Evolutionary conservation across 2,329 filamentous ascomycete species (phyloP).

Genomic region (Neonectria neomacrospora): DNA sequence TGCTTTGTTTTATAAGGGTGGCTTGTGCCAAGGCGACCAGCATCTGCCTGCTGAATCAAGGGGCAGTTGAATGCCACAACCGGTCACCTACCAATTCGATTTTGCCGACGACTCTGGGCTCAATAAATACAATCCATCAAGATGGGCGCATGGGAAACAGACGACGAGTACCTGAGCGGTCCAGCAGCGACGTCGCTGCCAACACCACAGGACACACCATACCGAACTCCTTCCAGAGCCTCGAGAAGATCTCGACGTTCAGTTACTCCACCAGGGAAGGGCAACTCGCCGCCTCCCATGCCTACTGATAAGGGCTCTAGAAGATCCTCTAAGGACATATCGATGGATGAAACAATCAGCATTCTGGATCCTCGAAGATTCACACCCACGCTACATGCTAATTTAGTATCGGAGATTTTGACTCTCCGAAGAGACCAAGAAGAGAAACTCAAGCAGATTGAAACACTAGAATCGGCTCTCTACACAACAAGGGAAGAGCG

Average conservation of each 20-base stretch:
- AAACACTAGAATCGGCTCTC: constrained; percentile 81
- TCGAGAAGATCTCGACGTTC: constrained; percentile 73
- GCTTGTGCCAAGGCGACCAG: background rate
- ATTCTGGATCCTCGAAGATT: constrained; percentile 91
- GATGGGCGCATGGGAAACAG: constrained; percentile 71
- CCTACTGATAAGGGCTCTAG: constrained; percentile 59
- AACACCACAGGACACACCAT: constrained; percentile 77
- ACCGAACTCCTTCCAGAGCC: constrained; percentile 75
- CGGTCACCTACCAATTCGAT: background rate
- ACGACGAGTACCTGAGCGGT: constrained; percentile 68
- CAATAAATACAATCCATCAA: constrained; percentile 30
- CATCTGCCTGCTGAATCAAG: background rate
- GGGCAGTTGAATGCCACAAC: constrained; percentile 15
- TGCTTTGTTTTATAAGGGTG: background rate
- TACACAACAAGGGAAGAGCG: constrained; percentile 78
- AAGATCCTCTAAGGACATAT: constrained; percentile 67
- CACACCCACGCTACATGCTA: constrained; percentile 94
- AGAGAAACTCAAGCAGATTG: constrained; percentile 86
- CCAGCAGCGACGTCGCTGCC: constrained; percentile 70
- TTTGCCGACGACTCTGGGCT: background rate
- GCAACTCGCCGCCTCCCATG: constrained; percentile 68
- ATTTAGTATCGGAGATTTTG: constrained; percentile 93
- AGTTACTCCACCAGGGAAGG: constrained; percentile 68
- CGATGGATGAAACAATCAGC: constrained; percentile 74
- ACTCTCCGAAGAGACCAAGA: constrained; percentile 89